Conservation (phyloP, 768 basidiomycete species). For the Pholiota microspora region DNA sequence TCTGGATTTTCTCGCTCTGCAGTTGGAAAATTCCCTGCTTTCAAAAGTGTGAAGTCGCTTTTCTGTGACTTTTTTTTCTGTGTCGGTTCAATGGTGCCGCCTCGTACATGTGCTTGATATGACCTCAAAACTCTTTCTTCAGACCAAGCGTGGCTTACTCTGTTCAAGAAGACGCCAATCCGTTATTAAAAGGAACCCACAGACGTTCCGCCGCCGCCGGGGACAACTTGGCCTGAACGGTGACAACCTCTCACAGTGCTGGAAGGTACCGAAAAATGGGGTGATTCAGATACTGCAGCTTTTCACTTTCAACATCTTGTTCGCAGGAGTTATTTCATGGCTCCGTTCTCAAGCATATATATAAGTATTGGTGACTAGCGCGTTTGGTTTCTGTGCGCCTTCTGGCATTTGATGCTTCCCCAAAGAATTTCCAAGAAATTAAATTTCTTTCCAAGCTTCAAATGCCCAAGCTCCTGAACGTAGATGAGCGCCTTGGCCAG, state of each 20-base stretch:
- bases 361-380: background rate
- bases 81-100: too few species aligned
- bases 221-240: background rate
- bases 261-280: background rate
- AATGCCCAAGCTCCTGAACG: background rate
- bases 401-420: too few species aligned
- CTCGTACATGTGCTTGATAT: background rate
- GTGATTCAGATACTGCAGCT: background rate
- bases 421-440: too few species aligned
- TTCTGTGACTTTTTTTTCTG: too few species aligned
- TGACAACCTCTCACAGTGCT: background rate
- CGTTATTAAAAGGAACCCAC: background rate
- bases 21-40: too few species aligned
- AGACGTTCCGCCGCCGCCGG: background rate
- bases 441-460: background rate
- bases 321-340: background rate
- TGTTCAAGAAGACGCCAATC: background rate
- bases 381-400: background rate
- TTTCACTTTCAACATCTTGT: background rate
- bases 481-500: too few species aligned
- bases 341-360: background rate
- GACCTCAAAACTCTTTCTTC: background rate
- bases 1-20: too few species aligned
- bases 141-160: background rate
- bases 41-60: too few species aligned